A percentile compares a stretch with the other conserved stretches of the same genome.
phyloP scores from a whole-genome alignment of 768 basidiomycete genomes.

The Pulveroboletus frians region DNA sequence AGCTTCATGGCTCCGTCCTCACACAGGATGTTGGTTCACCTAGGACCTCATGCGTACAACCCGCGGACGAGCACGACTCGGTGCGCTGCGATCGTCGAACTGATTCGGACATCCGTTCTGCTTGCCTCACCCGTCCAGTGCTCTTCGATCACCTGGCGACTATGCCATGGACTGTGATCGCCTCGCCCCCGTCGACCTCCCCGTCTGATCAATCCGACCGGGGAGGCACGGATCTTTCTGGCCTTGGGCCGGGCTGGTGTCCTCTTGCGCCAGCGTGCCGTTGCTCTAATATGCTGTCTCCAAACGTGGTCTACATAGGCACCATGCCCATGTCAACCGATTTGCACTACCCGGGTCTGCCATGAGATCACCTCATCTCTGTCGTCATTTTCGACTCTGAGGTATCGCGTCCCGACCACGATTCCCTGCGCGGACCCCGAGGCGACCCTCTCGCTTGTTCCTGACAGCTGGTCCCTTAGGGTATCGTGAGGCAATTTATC shows the following conservation, averaged over 20 bases:
- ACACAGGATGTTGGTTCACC: too few relatives aligned
- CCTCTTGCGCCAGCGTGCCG: slow-evolving; percentile 10
- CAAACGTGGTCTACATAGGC: slow-evolving; percentile 5
- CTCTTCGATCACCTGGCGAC: background rate
- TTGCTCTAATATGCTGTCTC: slow-evolving; percentile 5
- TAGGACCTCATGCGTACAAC: too few relatives aligned
- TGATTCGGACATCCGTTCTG: background rate
- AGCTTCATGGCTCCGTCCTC: too few relatives aligned
- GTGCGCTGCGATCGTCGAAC: background rate
- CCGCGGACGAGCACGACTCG: too few relatives aligned
- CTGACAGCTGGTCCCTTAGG: slow-evolving; percentile 17
- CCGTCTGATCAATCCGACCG: slow-evolving; percentile 1
- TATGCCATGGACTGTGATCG: slow-evolving; percentile 1
- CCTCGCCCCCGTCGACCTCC: background rate
- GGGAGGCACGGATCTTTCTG: background rate
- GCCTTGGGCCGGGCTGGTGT: background rate
- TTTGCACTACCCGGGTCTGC: slow-evolving; percentile 5
- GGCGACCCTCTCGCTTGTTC: slow-evolving; percentile 23
- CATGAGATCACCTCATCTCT: slow-evolving; percentile 23
- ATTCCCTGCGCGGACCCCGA: slow-evolving; percentile 31
- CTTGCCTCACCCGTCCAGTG: slow-evolving; percentile 3
- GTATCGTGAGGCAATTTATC: slow-evolving; percentile 23
- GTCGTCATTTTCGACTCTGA: slow-evolving; percentile 10
- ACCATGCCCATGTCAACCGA: slow-evolving; percentile 14
- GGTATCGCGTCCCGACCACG: background rate